phyloP scores from a whole-genome alignment of 2,329 filamentous ascomycete species.

The Botrytis paeoniae region DNA sequence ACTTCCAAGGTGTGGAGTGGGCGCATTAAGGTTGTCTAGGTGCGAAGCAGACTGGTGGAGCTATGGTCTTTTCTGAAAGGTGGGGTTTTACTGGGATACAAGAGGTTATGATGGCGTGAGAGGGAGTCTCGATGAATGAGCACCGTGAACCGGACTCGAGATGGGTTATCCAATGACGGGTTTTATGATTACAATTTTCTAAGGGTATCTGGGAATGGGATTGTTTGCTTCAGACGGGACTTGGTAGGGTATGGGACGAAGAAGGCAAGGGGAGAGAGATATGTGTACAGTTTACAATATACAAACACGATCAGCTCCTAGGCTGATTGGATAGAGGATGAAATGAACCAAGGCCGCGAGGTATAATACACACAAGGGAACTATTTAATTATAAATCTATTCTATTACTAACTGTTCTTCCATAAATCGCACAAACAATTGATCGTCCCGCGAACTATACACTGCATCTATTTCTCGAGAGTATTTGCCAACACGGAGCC shows the following conservation, averaged over 20 bases:
- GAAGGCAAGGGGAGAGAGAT: neutral
- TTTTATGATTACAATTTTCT: conserved; percentile 3
- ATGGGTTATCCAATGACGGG: neutral
- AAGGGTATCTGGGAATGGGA: neutral
- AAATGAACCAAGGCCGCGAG: too few relatives aligned
- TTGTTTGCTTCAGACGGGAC: neutral
- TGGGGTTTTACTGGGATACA: neutral
- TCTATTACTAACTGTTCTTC: neutral
- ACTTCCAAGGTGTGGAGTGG: conserved; percentile 13
- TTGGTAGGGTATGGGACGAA: neutral
- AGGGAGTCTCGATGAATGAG: too few relatives aligned
- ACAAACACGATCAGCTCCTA: neutral
- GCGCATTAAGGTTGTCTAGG: neutral
- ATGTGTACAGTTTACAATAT: neutral
- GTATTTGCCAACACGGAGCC: neutral
- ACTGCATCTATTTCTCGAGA: neutral
- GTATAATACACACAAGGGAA: neutral
- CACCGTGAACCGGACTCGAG: neutral
- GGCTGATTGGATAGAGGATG: neutral
- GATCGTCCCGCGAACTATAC: neutral
- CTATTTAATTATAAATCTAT: neutral
- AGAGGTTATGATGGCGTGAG: neutral
- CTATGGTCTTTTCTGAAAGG: neutral
- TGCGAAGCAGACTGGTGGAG: neutral
- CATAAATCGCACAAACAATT: neutral